Conservation (phyloP, 331 rosid species). For the Acacia concinna region DNA sequence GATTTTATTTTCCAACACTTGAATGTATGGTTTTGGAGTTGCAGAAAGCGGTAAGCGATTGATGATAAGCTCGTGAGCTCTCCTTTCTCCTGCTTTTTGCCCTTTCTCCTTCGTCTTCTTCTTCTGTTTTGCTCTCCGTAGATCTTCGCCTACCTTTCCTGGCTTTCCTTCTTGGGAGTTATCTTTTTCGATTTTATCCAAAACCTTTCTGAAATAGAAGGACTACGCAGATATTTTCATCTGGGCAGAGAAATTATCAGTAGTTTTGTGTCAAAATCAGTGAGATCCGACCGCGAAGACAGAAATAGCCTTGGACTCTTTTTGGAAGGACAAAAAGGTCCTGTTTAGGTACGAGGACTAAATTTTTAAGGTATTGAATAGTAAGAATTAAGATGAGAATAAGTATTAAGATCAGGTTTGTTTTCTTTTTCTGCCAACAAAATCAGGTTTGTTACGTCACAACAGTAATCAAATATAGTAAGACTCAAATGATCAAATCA, state of each 20-base stretch:
- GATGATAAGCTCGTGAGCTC: conserved; percentile 42
- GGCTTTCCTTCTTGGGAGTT: conserved; percentile 25
- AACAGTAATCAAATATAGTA: too few species aligned
- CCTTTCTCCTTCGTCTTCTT: neutral
- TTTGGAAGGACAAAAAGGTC: neutral
- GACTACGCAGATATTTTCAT: neutral
- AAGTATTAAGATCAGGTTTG: too few species aligned
- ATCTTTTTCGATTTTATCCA: conserved; percentile 35
- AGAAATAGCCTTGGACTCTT: neutral
- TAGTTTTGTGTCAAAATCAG: neutral
- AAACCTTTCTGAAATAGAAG: neutral
- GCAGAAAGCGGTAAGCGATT: conserved; percentile 33
- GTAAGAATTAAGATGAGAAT: neutral
- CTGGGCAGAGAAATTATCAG: neutral
- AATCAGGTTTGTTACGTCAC: neutral
- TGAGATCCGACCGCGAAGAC: neutral
- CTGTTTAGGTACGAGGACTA: neutral
- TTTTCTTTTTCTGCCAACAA: too few species aligned
- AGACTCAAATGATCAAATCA: too few species aligned
- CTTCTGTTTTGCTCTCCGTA: neutral
- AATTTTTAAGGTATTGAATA: neutral
- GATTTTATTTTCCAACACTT: conserved; percentile 7
- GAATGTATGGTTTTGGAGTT: conserved; percentile 7
- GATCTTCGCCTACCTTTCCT: neutral
- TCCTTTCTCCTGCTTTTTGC: neutral